A percentile compares a stretch with the other conserved stretches of the same genome.
These are phyloP conservation scores for Aspergillus japonicus DNA, from an alignment of 2,329 filamentous ascomycete species.

Conservation along the genomic window DNA sequence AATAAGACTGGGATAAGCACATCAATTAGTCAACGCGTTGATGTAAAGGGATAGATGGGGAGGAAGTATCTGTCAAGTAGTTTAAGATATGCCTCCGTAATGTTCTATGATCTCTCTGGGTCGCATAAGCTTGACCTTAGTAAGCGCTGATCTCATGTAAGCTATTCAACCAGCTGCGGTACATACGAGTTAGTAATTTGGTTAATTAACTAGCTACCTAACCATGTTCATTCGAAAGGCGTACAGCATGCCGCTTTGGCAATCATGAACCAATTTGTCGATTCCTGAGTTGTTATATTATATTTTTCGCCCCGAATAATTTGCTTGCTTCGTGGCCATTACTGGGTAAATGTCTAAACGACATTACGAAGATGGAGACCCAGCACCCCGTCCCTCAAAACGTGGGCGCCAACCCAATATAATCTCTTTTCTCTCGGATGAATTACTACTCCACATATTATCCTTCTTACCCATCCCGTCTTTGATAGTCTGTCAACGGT, in stretches of 20 bases:
- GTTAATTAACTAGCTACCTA: no score
- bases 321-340: not conserved
- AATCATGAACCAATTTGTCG: no score
- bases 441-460: slow-evolving; percentile 81
- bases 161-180: no score
- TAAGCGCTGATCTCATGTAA: not conserved
- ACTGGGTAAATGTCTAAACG: slow-evolving; percentile 37
- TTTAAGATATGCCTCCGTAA: no score
- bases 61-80: no score
- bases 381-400: slow-evolving; percentile 42
- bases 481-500: slow-evolving; percentile 65
- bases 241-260: not conserved
- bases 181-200: no score
- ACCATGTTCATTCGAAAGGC: not conserved
- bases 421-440: slow-evolving; percentile 72
- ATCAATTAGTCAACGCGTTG: no score
- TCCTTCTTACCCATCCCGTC: slow-evolving; percentile 69
- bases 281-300: no score
- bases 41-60: no score
- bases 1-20: no score
- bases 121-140: not conserved
- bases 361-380: slow-evolving; percentile 18
- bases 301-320: no score
- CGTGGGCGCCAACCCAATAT: slow-evolving; percentile 33
- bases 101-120: no score